Conservation (phyloP, 208 protist genomes). For the Jaenimonas drosophilae region DNA sequence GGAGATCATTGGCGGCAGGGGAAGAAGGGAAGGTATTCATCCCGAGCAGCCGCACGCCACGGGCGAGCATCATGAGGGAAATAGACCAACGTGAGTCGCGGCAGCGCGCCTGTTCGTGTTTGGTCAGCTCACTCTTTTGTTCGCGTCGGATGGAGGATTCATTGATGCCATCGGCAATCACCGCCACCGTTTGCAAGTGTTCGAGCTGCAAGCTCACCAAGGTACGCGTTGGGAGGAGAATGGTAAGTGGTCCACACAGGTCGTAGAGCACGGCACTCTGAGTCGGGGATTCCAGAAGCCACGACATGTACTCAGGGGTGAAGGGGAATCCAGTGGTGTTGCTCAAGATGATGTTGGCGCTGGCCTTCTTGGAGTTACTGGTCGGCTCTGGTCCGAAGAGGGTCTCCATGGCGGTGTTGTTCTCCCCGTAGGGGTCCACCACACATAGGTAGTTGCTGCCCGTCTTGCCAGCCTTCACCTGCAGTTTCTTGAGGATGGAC, state of each 20-base stretch:
- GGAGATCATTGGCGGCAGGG: slow-evolving; percentile 17
- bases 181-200: slow-evolving; percentile 27
- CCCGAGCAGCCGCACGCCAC: slow-evolving; percentile 48
- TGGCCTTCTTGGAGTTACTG: slow-evolving; percentile 11
- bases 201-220: slow-evolving; percentile 27
- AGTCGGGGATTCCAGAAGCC: slow-evolving; percentile 13
- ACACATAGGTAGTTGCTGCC: slow-evolving; percentile 19
- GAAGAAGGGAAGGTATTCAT: slow-evolving; percentile 28
- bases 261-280: slow-evolving; percentile 15
- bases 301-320: slow-evolving; percentile 23
- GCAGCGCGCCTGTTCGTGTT: slow-evolving; percentile 2
- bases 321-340: slow-evolving; percentile 20
- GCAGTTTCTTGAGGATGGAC: slow-evolving; percentile 22
- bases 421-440: slow-evolving; percentile 59
- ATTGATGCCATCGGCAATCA: slow-evolving; percentile 34
- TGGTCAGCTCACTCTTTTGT: slow-evolving; percentile 24
- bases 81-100: slow-evolving; percentile 22
- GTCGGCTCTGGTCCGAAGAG: slow-evolving; percentile 21
- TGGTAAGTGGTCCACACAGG: slow-evolving; percentile 30
- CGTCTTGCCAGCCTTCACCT: slow-evolving; percentile 3
- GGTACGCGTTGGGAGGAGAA: slow-evolving; percentile 17
- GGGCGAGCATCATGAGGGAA: slow-evolving; percentile 48
- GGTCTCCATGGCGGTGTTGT: slow-evolving; percentile 16
- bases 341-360: slow-evolving; percentile 24
- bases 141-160: slow-evolving; percentile 41